A percentile compares a stretch with the other conserved stretches of the same genome.
Conservation (phyloP, 441 rosid genomes). For the Erodium texanum region DNA sequence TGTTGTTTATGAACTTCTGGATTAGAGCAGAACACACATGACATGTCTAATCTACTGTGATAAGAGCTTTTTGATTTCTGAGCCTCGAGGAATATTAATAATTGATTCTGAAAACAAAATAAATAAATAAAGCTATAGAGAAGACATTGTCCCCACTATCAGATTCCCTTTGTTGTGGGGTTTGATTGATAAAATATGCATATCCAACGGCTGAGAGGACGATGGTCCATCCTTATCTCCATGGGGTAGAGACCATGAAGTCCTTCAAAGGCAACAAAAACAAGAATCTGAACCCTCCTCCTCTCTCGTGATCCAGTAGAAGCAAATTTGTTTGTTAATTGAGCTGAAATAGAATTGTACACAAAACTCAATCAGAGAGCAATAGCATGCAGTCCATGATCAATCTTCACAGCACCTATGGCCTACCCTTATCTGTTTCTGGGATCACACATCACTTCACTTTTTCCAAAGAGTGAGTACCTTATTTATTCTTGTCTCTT, state of each 20-base stretch:
- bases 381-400: slow-evolving; percentile 36
- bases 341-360: too few species aligned
- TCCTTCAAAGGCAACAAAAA: not conserved
- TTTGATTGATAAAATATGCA: not conserved
- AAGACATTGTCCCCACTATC: not conserved
- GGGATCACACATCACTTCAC: slow-evolving; percentile 34
- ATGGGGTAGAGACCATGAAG: not conserved
- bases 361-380: not conserved
- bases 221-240: not conserved
- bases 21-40: too few species aligned
- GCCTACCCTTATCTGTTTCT: slow-evolving; percentile 46
- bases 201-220: not conserved
- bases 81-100: not conserved
- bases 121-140: too few species aligned
- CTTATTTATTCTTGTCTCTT: not conserved
- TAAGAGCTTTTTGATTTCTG: too few species aligned
- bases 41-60: too few species aligned
- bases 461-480: slow-evolving; percentile 33
- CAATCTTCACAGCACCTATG: slow-evolving; percentile 37
- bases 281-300: not conserved
- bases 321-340: not conserved
- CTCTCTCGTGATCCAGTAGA: not conserved
- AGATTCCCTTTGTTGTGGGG: not conserved
- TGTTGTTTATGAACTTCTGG: too few species aligned
- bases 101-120: too few species aligned